Conservation (phyloP, 495 filamentous ascomycete species). For the Cercophora newfieldiana region DNA sequence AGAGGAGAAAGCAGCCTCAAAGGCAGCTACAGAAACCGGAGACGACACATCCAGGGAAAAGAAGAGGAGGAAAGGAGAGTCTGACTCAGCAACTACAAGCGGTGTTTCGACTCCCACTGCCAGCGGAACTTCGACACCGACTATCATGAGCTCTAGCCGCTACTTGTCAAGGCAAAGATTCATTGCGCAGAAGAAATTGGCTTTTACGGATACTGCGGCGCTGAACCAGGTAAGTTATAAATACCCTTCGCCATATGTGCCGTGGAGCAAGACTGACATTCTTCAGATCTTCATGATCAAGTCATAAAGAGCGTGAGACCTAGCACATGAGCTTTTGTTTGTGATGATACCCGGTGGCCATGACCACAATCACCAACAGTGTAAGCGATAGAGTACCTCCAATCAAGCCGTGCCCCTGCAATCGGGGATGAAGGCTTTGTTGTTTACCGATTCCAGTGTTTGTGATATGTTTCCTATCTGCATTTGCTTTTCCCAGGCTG, state of each 20-base stretch:
- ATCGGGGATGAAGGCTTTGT: too few species aligned
- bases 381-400: background rate
- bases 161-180: conserved; percentile 67
- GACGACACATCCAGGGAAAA: conserved; percentile 12
- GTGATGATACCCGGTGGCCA: conserved; percentile 2
- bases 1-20: conserved; percentile 26
- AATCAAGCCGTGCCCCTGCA: background rate
- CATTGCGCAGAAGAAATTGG: conserved; percentile 77
- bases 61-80: background rate
- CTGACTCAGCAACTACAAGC: conserved; percentile 15
- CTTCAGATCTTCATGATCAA: conserved; percentile 75
- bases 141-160: conserved; percentile 49
- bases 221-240: conserved; percentile 66
- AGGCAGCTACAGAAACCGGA: conserved; percentile 25
- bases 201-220: conserved; percentile 67
- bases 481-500: too few species aligned
- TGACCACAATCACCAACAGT: background rate
- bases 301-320: conserved; percentile 27
- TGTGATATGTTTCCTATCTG: too few species aligned
- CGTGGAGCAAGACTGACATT: conserved; percentile 36
- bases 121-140: conserved; percentile 38
- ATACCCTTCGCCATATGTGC: background rate
- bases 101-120: conserved; percentile 29
- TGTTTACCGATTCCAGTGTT: too few species aligned
- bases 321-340: background rate